phyloP scores from a whole-genome alignment of 805 yeast genomes.

The Crinitomyces ghanaensis region DNA sequence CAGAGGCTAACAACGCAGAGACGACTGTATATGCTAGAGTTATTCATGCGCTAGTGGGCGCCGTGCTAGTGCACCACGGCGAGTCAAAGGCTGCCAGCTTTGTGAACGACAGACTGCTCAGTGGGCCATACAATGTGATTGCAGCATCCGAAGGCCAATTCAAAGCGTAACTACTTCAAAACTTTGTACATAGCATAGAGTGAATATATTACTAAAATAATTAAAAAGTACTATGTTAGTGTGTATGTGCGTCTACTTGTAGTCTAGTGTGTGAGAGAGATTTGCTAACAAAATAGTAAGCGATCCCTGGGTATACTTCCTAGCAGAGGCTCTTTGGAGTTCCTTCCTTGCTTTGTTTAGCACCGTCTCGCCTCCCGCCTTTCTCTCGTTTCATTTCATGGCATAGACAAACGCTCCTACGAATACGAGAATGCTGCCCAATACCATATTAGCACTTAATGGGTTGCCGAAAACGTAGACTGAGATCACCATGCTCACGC shows the following conservation, averaged over 20 bases:
- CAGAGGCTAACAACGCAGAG: conserved; percentile 20
- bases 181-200: too few relatives aligned
- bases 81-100: conserved; percentile 44
- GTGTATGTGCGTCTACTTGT: too few relatives aligned
- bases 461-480: conserved; percentile 39
- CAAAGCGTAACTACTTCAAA: too few relatives aligned
- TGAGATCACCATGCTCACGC: conserved; percentile 47
- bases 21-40: conserved; percentile 40
- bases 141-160: conserved; percentile 7
- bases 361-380: too few relatives aligned
- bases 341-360: too few relatives aligned
- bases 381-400: too few relatives aligned
- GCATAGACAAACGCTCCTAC: conserved; percentile 42
- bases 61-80: conserved; percentile 53
- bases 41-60: conserved; percentile 55
- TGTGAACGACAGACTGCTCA: conserved; percentile 36
- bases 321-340: too few relatives aligned
- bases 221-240: too few relatives aligned
- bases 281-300: too few relatives aligned
- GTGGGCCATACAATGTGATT: conserved; percentile 23
- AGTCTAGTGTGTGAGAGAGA: too few relatives aligned
- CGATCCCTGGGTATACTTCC: too few relatives aligned
- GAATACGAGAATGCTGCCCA: conserved; percentile 44
- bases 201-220: too few relatives aligned
- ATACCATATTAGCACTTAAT: conserved; percentile 29